Evolutionary conservation across 805 yeast genomes (phyloP).

Genomic region (Sugiyamaella mastotermitis): DNA sequence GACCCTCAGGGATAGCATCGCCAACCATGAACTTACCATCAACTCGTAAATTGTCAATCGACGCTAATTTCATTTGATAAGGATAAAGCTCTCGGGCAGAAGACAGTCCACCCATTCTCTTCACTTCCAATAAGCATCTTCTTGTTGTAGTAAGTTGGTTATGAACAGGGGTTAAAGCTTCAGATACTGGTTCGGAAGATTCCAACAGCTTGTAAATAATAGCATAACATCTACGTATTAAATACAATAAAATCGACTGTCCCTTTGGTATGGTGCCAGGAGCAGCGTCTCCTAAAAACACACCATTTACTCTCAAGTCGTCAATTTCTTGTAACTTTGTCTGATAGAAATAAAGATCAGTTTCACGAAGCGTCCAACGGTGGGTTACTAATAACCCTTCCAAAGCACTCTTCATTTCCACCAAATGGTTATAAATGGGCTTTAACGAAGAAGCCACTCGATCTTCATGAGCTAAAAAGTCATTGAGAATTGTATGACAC

Average conservation of each 20-base stretch:
- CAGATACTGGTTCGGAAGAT: slow-evolving; percentile 92
- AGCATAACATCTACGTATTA: slow-evolving; percentile 87
- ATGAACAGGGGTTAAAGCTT: slow-evolving; percentile 86
- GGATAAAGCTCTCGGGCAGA: slow-evolving; percentile 89
- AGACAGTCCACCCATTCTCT: slow-evolving; percentile 86
- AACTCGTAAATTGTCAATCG: slow-evolving; percentile 74
- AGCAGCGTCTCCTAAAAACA: slow-evolving; percentile 36
- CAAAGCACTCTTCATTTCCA: slow-evolving; percentile 61
- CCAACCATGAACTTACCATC: slow-evolving; percentile 92
- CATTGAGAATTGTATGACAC: slow-evolving; percentile 68
- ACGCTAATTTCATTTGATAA: slow-evolving; percentile 87
- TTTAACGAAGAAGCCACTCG: slow-evolving; percentile 44
- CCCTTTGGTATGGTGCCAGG: slow-evolving; percentile 25
- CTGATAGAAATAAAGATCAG: slow-evolving; percentile 84
- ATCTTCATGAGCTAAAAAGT: slow-evolving; percentile 46
- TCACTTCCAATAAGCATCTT: slow-evolving; percentile 81
- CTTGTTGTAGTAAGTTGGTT: slow-evolving; percentile 90
- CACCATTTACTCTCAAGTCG: slow-evolving; percentile 58
- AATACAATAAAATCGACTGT: slow-evolving; percentile 53
- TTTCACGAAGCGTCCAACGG: slow-evolving; percentile 96
- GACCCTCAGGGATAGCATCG: slow-evolving; percentile 94
- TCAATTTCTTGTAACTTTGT: slow-evolving; percentile 69
- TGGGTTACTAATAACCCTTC: slow-evolving; percentile 85
- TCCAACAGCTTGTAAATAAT: slow-evolving; percentile 83
- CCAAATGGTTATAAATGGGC: slow-evolving; percentile 57